Conservation (phyloP, 352 stramenopile genomes). For the Peronospora destructor region DNA sequence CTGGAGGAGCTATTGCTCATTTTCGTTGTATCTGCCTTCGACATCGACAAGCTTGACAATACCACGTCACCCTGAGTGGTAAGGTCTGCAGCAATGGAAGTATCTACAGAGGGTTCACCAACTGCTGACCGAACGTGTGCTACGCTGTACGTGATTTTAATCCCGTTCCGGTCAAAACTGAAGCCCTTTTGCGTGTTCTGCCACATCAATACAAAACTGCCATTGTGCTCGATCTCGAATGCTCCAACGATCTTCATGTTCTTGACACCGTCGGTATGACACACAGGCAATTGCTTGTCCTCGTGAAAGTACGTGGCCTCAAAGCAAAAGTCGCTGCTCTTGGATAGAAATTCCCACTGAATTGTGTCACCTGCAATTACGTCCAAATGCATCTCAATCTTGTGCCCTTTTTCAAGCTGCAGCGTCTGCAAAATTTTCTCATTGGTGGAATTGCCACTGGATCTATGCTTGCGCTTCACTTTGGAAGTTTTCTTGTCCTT, state of each 20-base stretch:
- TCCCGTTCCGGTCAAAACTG: constrained; percentile 45
- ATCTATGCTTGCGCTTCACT: constrained; percentile 11
- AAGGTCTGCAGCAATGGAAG: neutral
- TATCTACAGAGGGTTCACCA: neutral
- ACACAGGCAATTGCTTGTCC: constrained; percentile 41
- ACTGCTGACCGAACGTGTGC: constrained; percentile 34
- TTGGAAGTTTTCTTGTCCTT: constrained; percentile 26
- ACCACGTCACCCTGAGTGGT: constrained; percentile 1
- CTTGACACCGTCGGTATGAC: constrained; percentile 56
- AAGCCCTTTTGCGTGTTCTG: constrained; percentile 64
- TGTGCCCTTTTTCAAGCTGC: constrained; percentile 49
- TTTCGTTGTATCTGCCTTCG: constrained; percentile 7
- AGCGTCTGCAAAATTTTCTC: constrained; percentile 24
- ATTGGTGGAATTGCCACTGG: constrained; percentile 3
- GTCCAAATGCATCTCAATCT: constrained; percentile 78
- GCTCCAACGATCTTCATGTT: constrained; percentile 47
- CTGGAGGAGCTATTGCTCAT: constrained; percentile 5
- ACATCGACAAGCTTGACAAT: neutral
- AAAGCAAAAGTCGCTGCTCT: constrained; percentile 59
- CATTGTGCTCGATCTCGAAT: constrained; percentile 45
- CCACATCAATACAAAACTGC: constrained; percentile 73
- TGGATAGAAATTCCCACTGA: constrained; percentile 52
- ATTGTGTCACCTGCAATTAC: constrained; percentile 58
- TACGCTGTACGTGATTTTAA: constrained; percentile 61
- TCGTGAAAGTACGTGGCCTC: constrained; percentile 54